Percentiles rank a stretch among this genome's conserved stretches.
phyloP scores from a whole-genome alignment of 2,329 filamentous ascomycete species.

The Boeremia exigua region DNA sequence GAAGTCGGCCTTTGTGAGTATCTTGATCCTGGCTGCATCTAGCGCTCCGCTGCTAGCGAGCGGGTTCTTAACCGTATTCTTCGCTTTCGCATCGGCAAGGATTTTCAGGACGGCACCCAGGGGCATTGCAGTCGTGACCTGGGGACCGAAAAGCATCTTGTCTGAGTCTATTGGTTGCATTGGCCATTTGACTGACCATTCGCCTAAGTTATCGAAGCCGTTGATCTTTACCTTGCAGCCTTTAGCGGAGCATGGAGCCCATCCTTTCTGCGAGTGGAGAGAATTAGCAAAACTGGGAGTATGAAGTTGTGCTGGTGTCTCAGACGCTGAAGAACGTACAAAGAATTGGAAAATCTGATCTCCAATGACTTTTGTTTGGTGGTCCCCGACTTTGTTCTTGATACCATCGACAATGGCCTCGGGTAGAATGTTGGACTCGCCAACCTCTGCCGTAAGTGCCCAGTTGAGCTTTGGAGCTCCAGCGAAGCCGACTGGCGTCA shows the following conservation, averaged over 20 bases:
- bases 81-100: background rate
- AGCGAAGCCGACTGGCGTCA: background rate
- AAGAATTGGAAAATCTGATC: background rate
- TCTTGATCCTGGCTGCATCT: background rate
- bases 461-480: background rate
- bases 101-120: background rate
- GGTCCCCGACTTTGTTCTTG: background rate
- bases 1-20: background rate
- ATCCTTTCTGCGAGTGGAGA: background rate
- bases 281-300: background rate
- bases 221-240: background rate
- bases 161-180: background rate
- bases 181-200: background rate
- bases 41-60: background rate
- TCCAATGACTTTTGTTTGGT: background rate
- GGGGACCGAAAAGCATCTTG: background rate
- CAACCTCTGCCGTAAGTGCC: background rate
- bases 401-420: background rate
- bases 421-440: background rate
- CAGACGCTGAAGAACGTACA: no score
- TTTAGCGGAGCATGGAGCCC: background rate
- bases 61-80: background rate
- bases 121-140: background rate
- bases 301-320: no score
- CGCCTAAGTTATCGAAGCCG: background rate